phyloP scores from a whole-genome alignment of 164 flowering plant genomes.

The Litsea cubeba region DNA sequence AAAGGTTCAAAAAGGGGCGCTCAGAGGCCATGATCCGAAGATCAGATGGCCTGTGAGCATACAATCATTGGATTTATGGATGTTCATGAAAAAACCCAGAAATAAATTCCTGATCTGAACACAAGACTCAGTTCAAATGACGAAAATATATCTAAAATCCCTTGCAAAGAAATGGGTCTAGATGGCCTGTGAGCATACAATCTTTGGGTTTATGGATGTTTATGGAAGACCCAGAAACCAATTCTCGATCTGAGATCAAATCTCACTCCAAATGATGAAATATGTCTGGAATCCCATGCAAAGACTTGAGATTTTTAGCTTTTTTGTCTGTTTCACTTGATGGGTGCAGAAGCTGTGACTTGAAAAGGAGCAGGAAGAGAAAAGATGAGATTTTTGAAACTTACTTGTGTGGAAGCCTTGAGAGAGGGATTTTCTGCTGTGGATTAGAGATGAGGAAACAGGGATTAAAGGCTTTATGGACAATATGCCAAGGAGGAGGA shows the following conservation, averaged over 20 bases:
- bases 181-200: no score
- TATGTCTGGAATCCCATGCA: background rate
- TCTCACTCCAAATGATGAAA: background rate
- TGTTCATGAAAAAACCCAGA: background rate
- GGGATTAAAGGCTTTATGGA: background rate
- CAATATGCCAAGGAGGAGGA: no score
- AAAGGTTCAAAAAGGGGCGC: constrained; percentile 41
- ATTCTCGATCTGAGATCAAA: background rate
- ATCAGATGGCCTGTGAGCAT: constrained; percentile 23
- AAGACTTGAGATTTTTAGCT: background rate
- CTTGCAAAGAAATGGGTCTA: background rate
- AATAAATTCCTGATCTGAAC: background rate
- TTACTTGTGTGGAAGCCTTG: background rate
- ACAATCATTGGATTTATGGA: no score
- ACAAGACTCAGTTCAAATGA: background rate
- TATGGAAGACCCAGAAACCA: background rate
- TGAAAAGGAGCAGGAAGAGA: background rate
- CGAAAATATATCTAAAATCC: no score
- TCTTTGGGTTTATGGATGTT: no score
- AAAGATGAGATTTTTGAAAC: background rate
- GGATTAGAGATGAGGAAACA: background rate
- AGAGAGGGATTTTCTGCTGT: background rate
- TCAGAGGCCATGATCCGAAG: constrained; percentile 44
- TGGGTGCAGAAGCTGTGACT: background rate
- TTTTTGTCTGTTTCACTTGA: background rate